phyloP scores from a whole-genome alignment of 441 rosid species.

The Croton laevigatus region DNA sequence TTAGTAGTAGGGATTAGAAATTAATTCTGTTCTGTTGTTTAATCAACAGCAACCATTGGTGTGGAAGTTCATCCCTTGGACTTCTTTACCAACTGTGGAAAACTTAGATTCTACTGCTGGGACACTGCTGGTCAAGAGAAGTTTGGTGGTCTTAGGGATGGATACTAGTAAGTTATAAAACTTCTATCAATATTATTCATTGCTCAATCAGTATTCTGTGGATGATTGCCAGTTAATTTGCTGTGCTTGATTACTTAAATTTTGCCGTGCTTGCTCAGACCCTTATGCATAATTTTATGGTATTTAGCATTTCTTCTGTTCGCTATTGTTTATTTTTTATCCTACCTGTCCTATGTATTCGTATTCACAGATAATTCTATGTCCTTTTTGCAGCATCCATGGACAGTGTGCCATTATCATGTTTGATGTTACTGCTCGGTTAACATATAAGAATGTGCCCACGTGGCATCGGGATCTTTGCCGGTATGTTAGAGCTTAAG shows the following conservation, averaged over 20 bases:
- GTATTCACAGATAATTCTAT: too few relatives aligned
- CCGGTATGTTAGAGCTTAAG: conserved; percentile 32
- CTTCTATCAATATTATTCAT: background rate
- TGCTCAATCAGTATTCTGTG: too few relatives aligned
- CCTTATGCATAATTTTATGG: background rate
- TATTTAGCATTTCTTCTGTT: too few relatives aligned
- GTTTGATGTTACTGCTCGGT: conserved; percentile 86
- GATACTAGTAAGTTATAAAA: conserved; percentile 42
- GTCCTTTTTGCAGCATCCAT: conserved; percentile 63
- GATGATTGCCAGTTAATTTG: too few relatives aligned
- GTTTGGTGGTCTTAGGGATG: conserved; percentile 67
- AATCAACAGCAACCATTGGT: conserved; percentile 52
- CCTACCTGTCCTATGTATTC: too few relatives aligned
- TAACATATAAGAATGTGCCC: conserved; percentile 81
- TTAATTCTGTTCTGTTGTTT: background rate
- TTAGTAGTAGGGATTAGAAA: too few relatives aligned
- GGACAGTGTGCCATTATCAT: conserved; percentile 90
- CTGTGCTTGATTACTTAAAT: too few relatives aligned
- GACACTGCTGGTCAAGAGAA: conserved; percentile 69
- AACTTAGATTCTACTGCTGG: conserved; percentile 58
- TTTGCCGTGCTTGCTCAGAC: too few relatives aligned
- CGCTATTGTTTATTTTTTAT: too few relatives aligned
- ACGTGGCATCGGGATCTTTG: conserved; percentile 98
- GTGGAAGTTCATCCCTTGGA: conserved; percentile 71
- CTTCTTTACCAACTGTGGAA: conserved; percentile 53